Evolutionary conservation across 2,329 filamentous ascomycete species (phyloP).

Genomic region (Alternaria sp.): DNA sequence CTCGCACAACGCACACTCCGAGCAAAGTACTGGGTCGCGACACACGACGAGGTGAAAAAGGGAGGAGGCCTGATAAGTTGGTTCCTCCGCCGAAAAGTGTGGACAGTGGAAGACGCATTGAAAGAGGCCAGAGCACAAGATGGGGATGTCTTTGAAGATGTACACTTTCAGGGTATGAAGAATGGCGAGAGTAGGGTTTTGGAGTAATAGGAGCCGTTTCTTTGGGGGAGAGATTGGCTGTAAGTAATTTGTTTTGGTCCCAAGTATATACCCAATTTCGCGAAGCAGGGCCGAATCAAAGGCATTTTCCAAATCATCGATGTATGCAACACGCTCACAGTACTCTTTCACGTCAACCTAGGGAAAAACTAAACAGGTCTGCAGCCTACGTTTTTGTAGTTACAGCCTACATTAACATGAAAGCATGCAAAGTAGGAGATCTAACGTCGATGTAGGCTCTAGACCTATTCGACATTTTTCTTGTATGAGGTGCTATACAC

Average conservation of each 20-base stretch:
- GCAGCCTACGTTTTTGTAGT: neutral
- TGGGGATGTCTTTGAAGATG: slow-evolving; percentile 36
- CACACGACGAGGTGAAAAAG: slow-evolving; percentile 69
- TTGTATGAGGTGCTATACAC: neutral
- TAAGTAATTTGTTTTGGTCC: neutral
- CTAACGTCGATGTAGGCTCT: neutral
- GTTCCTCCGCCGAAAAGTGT: slow-evolving; percentile 53
- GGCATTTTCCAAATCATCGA: neutral
- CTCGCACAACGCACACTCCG: slow-evolving; percentile 59
- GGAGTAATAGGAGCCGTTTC: slow-evolving; percentile 34
- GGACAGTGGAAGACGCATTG: slow-evolving; percentile 56
- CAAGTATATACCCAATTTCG: neutral
- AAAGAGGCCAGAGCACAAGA: slow-evolving; percentile 55
- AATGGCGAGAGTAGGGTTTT: slow-evolving; percentile 64
- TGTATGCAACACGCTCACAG: neutral
- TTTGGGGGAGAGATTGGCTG: neutral
- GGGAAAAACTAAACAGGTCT: neutral
- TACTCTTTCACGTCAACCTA: neutral
- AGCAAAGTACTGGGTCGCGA: slow-evolving; percentile 69
- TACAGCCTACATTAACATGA: neutral
- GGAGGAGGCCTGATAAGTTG: slow-evolving; percentile 63
- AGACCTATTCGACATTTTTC: neutral
- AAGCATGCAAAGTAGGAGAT: neutral
- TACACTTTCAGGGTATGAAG: slow-evolving; percentile 54
- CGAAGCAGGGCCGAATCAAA: neutral